These are phyloP conservation scores for Echinochloa phyllopogon DNA, from an alignment of 176 grass and related monocot species.

Conservation along the genomic window DNA sequence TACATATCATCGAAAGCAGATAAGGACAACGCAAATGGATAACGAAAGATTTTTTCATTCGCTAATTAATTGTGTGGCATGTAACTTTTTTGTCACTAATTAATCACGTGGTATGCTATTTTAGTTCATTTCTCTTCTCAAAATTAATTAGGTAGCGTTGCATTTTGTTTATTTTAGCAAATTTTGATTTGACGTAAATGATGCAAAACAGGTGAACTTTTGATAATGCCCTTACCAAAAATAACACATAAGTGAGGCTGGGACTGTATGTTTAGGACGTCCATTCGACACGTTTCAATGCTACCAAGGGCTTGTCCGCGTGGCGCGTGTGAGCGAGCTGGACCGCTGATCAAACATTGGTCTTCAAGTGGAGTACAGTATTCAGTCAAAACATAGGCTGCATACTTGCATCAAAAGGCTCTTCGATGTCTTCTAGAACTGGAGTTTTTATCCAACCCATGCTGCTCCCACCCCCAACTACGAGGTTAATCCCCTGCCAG, in stretches of 20 bases:
- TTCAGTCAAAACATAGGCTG: conserved; percentile 44
- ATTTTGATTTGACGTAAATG: too few species aligned
- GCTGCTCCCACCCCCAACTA: not conserved
- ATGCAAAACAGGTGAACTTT: too few species aligned
- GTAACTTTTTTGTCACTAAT: too few species aligned
- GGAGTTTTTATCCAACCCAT: conserved; percentile 7
- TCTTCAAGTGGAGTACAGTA: not conserved
- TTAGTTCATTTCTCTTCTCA: too few species aligned
- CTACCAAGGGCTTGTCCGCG: not conserved
- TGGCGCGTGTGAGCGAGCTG: not conserved
- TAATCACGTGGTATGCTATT: too few species aligned
- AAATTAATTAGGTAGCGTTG: too few species aligned
- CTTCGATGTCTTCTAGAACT: conserved; percentile 35
- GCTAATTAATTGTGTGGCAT: too few species aligned
- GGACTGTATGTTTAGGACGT: not conserved
- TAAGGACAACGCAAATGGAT: too few species aligned
- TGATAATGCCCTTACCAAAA: too few species aligned
- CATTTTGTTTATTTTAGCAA: too few species aligned
- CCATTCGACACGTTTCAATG: not conserved
- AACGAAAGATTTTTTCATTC: too few species aligned
- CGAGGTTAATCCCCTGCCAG: conserved; percentile 44
- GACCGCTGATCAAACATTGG: conserved; percentile 32
- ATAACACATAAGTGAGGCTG: too few species aligned
- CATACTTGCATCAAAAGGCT: conserved; percentile 45
- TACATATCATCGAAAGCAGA: not conserved